Evolutionary conservation across 805 yeast species (phyloP), one percentile per base, ranked within the genome.

Genomic region (Cyberlindnera misumaiensis): DNA sequence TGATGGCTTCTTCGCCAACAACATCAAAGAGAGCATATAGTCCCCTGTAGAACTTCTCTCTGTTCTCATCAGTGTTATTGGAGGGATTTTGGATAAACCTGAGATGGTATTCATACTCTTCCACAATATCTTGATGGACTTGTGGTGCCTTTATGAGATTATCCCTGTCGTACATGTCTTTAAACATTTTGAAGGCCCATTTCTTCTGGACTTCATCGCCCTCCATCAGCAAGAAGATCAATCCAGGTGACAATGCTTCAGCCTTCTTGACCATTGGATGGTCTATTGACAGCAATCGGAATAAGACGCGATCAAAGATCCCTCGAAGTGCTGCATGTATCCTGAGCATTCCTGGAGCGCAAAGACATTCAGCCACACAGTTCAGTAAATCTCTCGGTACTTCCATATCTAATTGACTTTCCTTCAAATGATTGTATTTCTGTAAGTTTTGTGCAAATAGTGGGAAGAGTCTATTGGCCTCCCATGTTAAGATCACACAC

Each of bases 81-180:
- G 22, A 27, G 14, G 15, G 36, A 6, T 20, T 15, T 20, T 44
- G 47, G 9, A 35, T 25, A 4, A 20, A 26, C 20, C 28, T 27
- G 39, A 70, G 65, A 15, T 80, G 78, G 3, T 60, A 48, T 34
- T 65, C 68, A 42, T 71, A 73, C 50, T 83, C 89, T 48, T 78
- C 83, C 6, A 71, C 46, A 1, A 77, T 53, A 26, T 73, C 63
- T 7, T 60, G 46, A 11, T 64, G 55, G 0, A 48, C 34, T n/a
- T 47, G 43, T 3, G 30, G 64, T 47, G 31, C 55, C 58, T 11
- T 48, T 32, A 11, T 42, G 34, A 25, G 35, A 28, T 10, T 43
- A 25, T 30, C 40, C 6, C 38, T 41, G 7, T 28, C 28, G 28
- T 32, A 35, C 11, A 59, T 37, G 18, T 43, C 45, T 28, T 42